Percentiles rank a stretch among this genome's conserved stretches.
phyloP scores from a whole-genome alignment of 1,284 basidiomycete species.

The Cryptococcus sp. region DNA sequence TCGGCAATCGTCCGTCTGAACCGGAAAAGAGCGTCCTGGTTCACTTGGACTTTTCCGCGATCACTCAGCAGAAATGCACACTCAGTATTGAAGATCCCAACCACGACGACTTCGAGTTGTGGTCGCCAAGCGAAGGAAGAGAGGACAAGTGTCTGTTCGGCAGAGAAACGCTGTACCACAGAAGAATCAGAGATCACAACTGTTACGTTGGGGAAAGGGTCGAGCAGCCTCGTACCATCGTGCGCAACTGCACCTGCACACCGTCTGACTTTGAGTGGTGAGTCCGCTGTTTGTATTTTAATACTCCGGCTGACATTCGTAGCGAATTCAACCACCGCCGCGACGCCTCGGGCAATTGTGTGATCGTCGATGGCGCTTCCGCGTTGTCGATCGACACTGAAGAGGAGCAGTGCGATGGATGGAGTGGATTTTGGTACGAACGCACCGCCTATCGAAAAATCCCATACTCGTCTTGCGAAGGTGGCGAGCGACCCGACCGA shows the following conservation, averaged over 20 bases:
- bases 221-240: conserved; percentile 60
- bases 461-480: conserved; percentile 78
- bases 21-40: conserved; percentile 66
- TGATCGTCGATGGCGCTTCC: conserved; percentile 67
- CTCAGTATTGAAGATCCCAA: conserved; percentile 69
- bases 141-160: conserved; percentile 80
- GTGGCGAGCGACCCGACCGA: conserved; percentile 69
- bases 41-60: conserved; percentile 83
- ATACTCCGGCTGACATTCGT: conserved; percentile 2
- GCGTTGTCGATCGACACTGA: conserved; percentile 60
- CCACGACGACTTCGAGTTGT: conserved; percentile 89
- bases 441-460: conserved; percentile 86
- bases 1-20: conserved; percentile 66
- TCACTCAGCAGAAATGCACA: conserved; percentile 71
- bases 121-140: conserved; percentile 86
- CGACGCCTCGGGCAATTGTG: conserved; percentile 69
- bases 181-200: conserved; percentile 73
- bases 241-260: conserved; percentile 72
- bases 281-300: conserved; percentile 30
- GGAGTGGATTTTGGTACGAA: conserved; percentile 80
- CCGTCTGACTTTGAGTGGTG: conserved; percentile 87
- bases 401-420: conserved; percentile 62
- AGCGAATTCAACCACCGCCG: conserved; percentile 89
- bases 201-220: conserved; percentile 76
- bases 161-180: conserved; percentile 81